Evolutionary conservation across 352 stramenopile genomes (phyloP).

Genomic region (Peronospora tabacina): DNA sequence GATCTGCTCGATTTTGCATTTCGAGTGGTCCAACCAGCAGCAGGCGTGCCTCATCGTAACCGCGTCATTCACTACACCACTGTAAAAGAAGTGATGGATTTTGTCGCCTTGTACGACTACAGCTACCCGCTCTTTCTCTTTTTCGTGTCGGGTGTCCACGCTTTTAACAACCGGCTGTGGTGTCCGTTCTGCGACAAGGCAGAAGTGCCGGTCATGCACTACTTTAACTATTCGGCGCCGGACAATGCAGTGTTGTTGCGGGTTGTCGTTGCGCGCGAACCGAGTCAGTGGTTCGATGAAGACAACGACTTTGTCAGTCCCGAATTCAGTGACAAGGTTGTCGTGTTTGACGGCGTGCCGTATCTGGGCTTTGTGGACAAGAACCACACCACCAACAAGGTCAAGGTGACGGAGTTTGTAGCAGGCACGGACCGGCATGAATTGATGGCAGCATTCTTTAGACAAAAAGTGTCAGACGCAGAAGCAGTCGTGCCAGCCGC

Average conservation of each 20-base stretch:
- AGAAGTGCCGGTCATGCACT: slow-evolving; percentile 64
- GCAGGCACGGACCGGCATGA: slow-evolving; percentile 37
- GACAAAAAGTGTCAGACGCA: slow-evolving; percentile 12
- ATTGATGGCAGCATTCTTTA: slow-evolving; percentile 41
- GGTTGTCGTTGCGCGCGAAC: slow-evolving; percentile 49
- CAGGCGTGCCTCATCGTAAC: slow-evolving; percentile 36
- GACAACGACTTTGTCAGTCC: slow-evolving; percentile 59
- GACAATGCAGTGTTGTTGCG: slow-evolving; percentile 47
- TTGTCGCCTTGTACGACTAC: slow-evolving; percentile 51
- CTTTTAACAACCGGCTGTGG: slow-evolving; percentile 76
- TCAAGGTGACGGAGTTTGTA: slow-evolving; percentile 39
- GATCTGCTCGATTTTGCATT: slow-evolving; percentile 69
- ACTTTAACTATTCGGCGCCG: slow-evolving; percentile 66
- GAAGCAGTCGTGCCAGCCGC: slow-evolving; percentile 5
- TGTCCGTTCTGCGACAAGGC: slow-evolving; percentile 74
- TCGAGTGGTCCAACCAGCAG: slow-evolving; percentile 35
- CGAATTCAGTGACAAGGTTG: slow-evolving; percentile 50
- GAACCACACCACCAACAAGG: slow-evolving; percentile 33
- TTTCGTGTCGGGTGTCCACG: slow-evolving; percentile 64
- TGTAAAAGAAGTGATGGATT: slow-evolving; percentile 39
- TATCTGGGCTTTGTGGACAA: slow-evolving; percentile 47
- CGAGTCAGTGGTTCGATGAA: slow-evolving; percentile 64
- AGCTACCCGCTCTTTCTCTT: slow-evolving; percentile 69
- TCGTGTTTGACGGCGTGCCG: slow-evolving; percentile 55
- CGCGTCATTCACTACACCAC: slow-evolving; percentile 39